Conservation (phyloP, 331 rosid species). For the Cucumis variabilis region DNA sequence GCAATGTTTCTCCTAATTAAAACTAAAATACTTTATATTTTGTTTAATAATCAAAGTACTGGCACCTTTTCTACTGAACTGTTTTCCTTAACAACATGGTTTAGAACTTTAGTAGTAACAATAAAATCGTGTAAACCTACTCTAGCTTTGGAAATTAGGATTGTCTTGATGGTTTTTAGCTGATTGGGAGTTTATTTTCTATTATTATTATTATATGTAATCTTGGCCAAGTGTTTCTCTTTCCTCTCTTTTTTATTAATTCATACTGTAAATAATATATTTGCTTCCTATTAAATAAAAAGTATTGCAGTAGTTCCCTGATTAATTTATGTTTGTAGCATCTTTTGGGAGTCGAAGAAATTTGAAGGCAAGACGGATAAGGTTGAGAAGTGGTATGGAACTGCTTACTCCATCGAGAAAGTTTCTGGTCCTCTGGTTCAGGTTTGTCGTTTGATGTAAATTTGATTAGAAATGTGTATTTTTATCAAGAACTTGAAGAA, state of each 20-base stretch:
- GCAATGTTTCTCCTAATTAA: background rate
- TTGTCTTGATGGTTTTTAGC: background rate
- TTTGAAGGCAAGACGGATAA: conserved; percentile 77
- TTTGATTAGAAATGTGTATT: background rate
- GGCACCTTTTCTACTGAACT: conserved; percentile 8
- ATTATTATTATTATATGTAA: background rate
- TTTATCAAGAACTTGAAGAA: background rate
- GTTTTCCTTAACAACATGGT: background rate
- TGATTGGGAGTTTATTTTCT: background rate
- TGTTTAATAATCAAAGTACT: background rate
- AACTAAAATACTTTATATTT: background rate
- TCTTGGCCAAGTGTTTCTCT: background rate
- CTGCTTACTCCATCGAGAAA: conserved; percentile 75
- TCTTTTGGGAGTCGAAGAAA: conserved; percentile 87
- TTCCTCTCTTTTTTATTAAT: background rate
- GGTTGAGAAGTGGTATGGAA: conserved; percentile 97
- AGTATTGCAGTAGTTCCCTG: conserved; percentile 30
- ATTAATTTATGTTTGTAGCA: conserved; percentile 53
- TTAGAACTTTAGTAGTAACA: background rate
- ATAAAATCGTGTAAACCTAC: background rate
- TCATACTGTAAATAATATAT: background rate
- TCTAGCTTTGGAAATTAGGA: conserved; percentile 9
- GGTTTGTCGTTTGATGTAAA: conserved; percentile 45
- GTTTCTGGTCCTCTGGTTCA: conserved; percentile 58
- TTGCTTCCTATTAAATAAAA: conserved; percentile 8